Evolutionary conservation across 1,284 basidiomycete species (phyloP).

Genomic region (Pseudozyma tsukubaensis): DNA sequence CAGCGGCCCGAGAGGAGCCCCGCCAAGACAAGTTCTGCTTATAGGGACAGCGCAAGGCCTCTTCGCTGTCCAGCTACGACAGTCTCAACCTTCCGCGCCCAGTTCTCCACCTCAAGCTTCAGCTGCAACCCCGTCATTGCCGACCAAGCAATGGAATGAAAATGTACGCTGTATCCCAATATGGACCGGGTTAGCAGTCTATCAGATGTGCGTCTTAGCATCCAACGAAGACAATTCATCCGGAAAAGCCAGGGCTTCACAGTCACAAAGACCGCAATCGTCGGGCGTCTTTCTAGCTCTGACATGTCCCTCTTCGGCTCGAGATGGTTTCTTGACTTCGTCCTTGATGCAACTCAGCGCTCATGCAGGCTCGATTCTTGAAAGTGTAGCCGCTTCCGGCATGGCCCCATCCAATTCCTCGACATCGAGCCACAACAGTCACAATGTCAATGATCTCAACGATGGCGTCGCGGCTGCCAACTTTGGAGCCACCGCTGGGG

Average conservation of each 20-base stretch:
- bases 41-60: conserved; percentile 50
- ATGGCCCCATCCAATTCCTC: conserved; percentile 15
- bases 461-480: conserved; percentile 44
- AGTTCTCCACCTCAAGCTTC: not conserved
- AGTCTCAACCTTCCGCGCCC: not conserved
- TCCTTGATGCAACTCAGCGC: conserved; percentile 48
- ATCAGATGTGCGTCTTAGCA: conserved; percentile 51
- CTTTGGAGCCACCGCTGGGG: conserved; percentile 48
- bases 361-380: conserved; percentile 41
- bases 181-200: conserved; percentile 52
- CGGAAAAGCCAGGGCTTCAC: not conserved
- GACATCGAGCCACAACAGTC: conserved; percentile 17
- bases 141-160: conserved; percentile 39
- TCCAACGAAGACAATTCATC: conserved; percentile 9
- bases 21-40: conserved; percentile 24
- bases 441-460: conserved; percentile 10
- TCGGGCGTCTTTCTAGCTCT: conserved; percentile 53
- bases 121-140: not conserved
- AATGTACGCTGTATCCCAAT: conserved; percentile 46
- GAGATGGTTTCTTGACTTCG: conserved; percentile 17
- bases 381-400: conserved; percentile 28
- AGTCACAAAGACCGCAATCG: not conserved
- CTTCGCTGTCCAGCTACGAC: conserved; percentile 35
- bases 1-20: not conserved
- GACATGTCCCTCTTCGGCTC: conserved; percentile 31